Conservation (phyloP, 305 asterid species). For the Fraxinus latifolia region DNA sequence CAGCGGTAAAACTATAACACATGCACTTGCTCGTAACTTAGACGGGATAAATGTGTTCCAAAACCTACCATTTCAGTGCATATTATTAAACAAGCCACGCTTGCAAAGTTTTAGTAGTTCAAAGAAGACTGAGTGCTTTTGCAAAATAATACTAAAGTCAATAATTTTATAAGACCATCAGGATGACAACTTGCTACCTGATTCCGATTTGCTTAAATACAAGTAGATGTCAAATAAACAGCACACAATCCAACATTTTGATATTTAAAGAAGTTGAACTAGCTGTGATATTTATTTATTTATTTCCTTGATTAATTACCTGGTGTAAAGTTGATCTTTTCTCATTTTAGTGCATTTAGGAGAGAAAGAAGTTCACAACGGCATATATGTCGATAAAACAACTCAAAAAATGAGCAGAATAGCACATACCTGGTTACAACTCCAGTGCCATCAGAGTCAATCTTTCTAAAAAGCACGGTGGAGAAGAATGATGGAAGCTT, state of each 20-base stretch:
- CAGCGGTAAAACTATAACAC: background rate
- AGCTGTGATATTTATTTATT: background rate
- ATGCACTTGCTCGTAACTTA: background rate
- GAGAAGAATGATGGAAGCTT: conserved; percentile 99
- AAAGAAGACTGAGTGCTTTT: background rate
- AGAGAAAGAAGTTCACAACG: background rate
- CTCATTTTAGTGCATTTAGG: conserved; percentile 8
- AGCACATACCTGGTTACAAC: conserved; percentile 68
- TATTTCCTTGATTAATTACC: conserved; percentile 7
- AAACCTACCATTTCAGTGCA: background rate
- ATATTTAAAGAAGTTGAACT: background rate
- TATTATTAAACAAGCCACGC: background rate
- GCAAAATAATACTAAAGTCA: background rate
- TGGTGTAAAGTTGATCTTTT: conserved; percentile 8
- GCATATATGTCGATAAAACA: background rate
- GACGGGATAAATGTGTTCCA: background rate
- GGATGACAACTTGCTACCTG: background rate
- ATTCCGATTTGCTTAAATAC: background rate
- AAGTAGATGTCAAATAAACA: conserved; percentile 1
- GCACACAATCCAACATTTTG: background rate
- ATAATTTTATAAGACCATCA: background rate
- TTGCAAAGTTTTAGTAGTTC: background rate
- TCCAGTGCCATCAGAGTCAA: conserved; percentile 68
- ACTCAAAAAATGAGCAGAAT: background rate
- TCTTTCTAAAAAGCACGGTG: conserved; percentile 71